Percentiles rank a stretch among this genome's conserved stretches.
phyloP scores from a whole-genome alignment of 2,329 filamentous ascomycete species.

The Aaosphaeria arxii region DNA sequence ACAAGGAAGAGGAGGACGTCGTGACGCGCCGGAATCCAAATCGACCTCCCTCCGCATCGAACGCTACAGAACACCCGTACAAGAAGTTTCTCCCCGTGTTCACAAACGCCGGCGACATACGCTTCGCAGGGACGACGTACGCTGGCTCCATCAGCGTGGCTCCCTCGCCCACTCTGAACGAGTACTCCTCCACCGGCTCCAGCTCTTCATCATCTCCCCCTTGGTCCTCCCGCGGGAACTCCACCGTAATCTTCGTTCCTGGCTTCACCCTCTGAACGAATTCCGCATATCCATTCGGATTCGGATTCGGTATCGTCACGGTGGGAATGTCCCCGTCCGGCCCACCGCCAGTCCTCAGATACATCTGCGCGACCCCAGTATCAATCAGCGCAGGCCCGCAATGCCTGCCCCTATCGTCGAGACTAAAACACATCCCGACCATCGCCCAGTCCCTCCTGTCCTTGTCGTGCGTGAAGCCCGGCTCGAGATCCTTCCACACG shows the following conservation, averaged over 20 bases:
- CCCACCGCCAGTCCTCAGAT: conserved; percentile 25
- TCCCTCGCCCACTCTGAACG: conserved; percentile 23
- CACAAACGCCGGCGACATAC: conserved; percentile 21
- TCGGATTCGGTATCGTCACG: conserved; percentile 29
- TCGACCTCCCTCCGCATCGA: conserved; percentile 29
- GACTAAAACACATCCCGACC: conserved; percentile 27
- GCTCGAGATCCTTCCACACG: conserved; percentile 19
- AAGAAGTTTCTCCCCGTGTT: conserved; percentile 35
- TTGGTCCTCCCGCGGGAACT: conserved; percentile 10
- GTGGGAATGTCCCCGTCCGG: conserved; percentile 18
- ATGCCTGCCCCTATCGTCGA: conserved; percentile 17
- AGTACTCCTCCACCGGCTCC: conserved; percentile 14
- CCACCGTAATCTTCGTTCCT: conserved; percentile 25
- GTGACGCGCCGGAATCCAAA: conserved; percentile 27
- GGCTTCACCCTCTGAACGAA: conserved; percentile 28
- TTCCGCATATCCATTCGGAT: conserved; percentile 19
- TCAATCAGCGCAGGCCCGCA: conserved; percentile 29
- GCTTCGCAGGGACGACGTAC: conserved; percentile 24
- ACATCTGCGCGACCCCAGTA: conserved; percentile 35
- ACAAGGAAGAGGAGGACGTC: neutral
- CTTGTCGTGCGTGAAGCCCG: conserved; percentile 21
- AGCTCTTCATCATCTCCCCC: conserved; percentile 4
- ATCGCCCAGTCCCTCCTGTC: conserved; percentile 35
- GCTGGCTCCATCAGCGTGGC: conserved; percentile 19
- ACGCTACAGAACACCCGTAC: conserved; percentile 29